Conservation (phyloP, 2,329 filamentous ascomycete species). For the Metarhizium humberi region DNA sequence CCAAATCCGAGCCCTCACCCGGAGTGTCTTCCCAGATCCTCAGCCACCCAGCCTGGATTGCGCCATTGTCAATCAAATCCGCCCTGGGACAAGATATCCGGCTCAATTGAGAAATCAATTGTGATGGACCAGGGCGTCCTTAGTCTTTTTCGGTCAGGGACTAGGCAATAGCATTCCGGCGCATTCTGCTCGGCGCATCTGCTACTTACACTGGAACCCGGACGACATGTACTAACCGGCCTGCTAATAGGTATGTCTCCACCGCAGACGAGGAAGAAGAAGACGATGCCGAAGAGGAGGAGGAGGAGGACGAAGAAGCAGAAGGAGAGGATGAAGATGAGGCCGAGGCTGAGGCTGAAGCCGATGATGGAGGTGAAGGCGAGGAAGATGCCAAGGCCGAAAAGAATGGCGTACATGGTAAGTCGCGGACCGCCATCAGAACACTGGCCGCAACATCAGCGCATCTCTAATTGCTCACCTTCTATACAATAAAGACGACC, state of each 20-base stretch:
- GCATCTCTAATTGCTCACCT: neutral
- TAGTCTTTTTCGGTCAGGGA: neutral
- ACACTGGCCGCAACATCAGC: neutral
- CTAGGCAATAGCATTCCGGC: neutral
- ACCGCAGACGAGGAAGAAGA: slow-evolving; percentile 31
- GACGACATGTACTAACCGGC: slow-evolving; percentile 1
- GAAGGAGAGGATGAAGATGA: slow-evolving; percentile 21
- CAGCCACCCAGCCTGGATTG: neutral
- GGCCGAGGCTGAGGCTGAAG: slow-evolving; percentile 16
- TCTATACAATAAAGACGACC: slow-evolving; percentile 19
- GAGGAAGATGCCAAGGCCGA: slow-evolving; percentile 13
- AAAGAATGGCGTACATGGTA: slow-evolving; percentile 27
- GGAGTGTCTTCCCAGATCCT: neutral
- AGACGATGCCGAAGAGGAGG: slow-evolving; percentile 29
- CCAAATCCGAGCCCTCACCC: neutral
- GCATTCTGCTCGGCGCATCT: neutral
- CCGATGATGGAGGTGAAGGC: slow-evolving; percentile 14
- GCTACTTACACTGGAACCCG: neutral
- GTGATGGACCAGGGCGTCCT: neutral
- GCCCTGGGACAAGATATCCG: neutral
- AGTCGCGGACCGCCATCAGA: slow-evolving; percentile 7
- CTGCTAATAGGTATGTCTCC: slow-evolving; percentile 22
- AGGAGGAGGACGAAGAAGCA: slow-evolving; percentile 27
- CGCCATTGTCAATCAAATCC: neutral
- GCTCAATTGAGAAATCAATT: neutral